A percentile compares a stretch with the other conserved stretches of the same genome.
Evolutionary conservation across 169 alveolate genomes (phyloP).

Genomic region (Plasmodium malariae): DNA sequence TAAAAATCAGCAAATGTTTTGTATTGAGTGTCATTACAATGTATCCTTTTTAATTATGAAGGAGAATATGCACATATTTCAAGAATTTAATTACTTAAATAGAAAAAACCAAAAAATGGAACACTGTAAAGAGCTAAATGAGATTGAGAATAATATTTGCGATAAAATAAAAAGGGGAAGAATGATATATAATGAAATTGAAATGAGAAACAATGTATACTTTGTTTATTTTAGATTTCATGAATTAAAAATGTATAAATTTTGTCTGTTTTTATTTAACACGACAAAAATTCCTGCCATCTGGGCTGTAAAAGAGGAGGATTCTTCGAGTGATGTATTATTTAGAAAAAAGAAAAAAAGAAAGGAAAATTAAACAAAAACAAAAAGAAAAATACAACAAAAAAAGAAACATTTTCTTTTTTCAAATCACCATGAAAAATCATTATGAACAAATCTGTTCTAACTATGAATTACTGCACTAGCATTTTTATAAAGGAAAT

Average conservation of each 20-base stretch:
- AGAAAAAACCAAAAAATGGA: constrained; percentile 33
- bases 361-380: constrained; percentile 6
- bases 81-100: constrained; percentile 55
- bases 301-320: constrained; percentile 54
- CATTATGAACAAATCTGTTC: background rate
- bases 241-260: constrained; percentile 62
- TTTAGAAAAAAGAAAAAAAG: constrained; percentile 8
- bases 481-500: too few species aligned
- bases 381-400: too few species aligned
- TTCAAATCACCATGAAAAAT: too few species aligned
- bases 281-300: constrained; percentile 48
- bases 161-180: constrained; percentile 38
- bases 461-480: background rate
- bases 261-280: constrained; percentile 63
- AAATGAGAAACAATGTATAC: constrained; percentile 26
- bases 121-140: constrained; percentile 47
- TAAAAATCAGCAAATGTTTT: constrained; percentile 46
- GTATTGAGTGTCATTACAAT: constrained; percentile 48
- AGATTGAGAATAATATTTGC: constrained; percentile 34
- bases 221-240: constrained; percentile 24
- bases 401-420: too few species aligned
- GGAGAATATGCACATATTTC: constrained; percentile 67
- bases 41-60: constrained; percentile 53
- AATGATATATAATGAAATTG: constrained; percentile 56
- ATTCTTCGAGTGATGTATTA: constrained; percentile 9